Evolutionary conservation across 495 filamentous ascomycete genomes (phyloP), one percentile per base, ranked within the genome.

Genomic region (Penicillium robsamsonii): DNA sequence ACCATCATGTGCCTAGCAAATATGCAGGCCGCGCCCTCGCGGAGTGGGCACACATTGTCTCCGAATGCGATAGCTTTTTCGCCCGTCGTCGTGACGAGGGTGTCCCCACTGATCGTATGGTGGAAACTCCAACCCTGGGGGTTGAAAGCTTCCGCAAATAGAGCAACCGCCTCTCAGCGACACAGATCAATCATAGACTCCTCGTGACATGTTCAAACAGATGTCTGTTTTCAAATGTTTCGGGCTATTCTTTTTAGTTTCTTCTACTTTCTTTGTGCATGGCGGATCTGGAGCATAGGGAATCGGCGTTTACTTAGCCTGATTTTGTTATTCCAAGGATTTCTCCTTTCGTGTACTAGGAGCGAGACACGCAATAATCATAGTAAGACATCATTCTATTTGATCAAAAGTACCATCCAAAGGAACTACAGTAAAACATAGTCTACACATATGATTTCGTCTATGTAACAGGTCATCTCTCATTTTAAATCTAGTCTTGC

Each of bases 61-160:
- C 80, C 24, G 94, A 98, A 69, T 92, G 87, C 73, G 92, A 97
- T 67, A 90, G 85, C 64, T 98, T 98, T 71, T 89, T 93, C 45
- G 90, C 96, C 29, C 81, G 93, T 27, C 81, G 94, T 55, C 87
- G 86, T 57, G 85, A 85, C 38, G 94, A 98, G 70, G 94, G 94
- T 45, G 88, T 96, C 13, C 84, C 90, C 9, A 74, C 73, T 7
- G 80, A 93, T 63, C 81, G 76, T 46, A 78, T 86, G 58, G 89
- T 98, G 43, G 94, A 98, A 71, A 93, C 92, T 25, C 94, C 94
- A 22, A 85, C 81, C 30, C 79, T 98, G 47, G 86, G 88, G 5
- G 90, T 97, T 31, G 94, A 98, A 54, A 86, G 85, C 41, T 89
- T 96, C 62, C 81, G 90, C 52, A 86, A 79, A 61, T 79, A 61